Evolutionary conservation across 495 filamentous ascomycete genomes (phyloP).

Genomic region (Copromyces sp.): DNA sequence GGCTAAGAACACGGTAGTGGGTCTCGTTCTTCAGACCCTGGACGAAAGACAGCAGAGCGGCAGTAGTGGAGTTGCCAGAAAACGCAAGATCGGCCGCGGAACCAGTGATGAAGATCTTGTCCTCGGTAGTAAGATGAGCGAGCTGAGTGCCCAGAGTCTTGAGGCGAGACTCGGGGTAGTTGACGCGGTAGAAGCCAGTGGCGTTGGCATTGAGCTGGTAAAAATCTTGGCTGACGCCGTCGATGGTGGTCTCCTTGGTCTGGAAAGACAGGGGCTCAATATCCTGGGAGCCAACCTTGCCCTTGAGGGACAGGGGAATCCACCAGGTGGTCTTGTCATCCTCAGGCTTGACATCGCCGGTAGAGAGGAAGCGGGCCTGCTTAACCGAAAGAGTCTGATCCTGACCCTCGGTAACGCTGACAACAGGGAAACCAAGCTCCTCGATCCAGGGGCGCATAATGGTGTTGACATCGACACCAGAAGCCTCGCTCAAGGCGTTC

Average conservation of each 20-base stretch:
- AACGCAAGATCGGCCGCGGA: constrained; percentile 88
- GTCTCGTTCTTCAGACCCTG: constrained; percentile 72
- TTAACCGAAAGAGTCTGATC: constrained; percentile 63
- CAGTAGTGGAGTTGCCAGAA: constrained; percentile 71
- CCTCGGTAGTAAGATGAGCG: constrained; percentile 63
- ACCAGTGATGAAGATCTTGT: constrained; percentile 83
- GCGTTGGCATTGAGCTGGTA: constrained; percentile 89
- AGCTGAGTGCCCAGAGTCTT: constrained; percentile 66
- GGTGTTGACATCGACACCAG: constrained; percentile 71
- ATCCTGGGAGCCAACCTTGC: constrained; percentile 42
- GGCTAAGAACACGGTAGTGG: constrained; percentile 82
- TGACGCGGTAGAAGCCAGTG: constrained; percentile 86
- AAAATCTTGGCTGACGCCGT: constrained; percentile 64
- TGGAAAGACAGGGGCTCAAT: constrained; percentile 52
- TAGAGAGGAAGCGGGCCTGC: constrained; percentile 80
- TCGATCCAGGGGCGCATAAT: constrained; percentile 94
- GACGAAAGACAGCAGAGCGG: constrained; percentile 67
- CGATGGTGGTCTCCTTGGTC: constrained; percentile 61
- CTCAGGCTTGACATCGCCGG: constrained; percentile 71
- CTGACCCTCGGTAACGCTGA: constrained; percentile 75
- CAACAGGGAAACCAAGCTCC: constrained; percentile 84
- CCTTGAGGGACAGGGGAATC: constrained; percentile 75
- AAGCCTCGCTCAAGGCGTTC: constrained; percentile 80
- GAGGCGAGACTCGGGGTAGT: constrained; percentile 73
- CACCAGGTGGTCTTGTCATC: constrained; percentile 95